phyloP scores from a whole-genome alignment of 495 filamentous ascomycete species.

The Aspergillus bertholletiae region DNA sequence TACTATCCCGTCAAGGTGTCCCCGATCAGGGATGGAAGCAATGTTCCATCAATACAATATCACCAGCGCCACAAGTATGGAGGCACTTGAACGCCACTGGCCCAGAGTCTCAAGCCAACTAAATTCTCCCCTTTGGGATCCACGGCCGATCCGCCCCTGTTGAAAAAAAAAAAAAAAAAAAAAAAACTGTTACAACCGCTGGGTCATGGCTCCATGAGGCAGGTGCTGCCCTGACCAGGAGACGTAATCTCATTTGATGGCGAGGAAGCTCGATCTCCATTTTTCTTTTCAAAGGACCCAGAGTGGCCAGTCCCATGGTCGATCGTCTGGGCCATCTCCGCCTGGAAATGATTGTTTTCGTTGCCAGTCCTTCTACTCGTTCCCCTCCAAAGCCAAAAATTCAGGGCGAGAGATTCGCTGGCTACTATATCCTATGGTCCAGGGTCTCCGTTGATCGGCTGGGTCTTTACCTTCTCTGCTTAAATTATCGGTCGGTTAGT shows the following conservation, averaged over 20 bases:
- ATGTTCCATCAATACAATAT: not conserved
- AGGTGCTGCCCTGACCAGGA: constrained; percentile 1
- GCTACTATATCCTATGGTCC: not conserved
- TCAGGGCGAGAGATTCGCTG: not conserved
- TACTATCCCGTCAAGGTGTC: not conserved
- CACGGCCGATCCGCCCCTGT: constrained; percentile 5
- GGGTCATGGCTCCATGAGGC: not conserved
- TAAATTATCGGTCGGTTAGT: not conserved
- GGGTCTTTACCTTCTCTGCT: constrained; percentile 1
- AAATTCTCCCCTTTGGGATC: constrained; percentile 5
- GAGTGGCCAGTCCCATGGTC: constrained; percentile 10
- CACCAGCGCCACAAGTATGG: not conserved
- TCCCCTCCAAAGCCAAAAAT: not conserved
- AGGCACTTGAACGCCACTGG: not conserved
- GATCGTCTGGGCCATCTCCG: constrained; percentile 11
- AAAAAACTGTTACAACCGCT: too few relatives aligned
- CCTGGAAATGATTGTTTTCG: constrained; percentile 10
- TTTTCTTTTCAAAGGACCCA: constrained; percentile 3
- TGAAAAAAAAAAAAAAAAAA: constrained; percentile 2
- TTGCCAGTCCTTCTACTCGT: not conserved
- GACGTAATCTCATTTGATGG: constrained; percentile 7
- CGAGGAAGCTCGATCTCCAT: not conserved
- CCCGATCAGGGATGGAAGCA: not conserved
- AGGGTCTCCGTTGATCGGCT: constrained; percentile 12
- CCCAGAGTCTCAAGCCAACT: not conserved